Conservation (phyloP, 345 rosid species). For the Linum tenue region DNA sequence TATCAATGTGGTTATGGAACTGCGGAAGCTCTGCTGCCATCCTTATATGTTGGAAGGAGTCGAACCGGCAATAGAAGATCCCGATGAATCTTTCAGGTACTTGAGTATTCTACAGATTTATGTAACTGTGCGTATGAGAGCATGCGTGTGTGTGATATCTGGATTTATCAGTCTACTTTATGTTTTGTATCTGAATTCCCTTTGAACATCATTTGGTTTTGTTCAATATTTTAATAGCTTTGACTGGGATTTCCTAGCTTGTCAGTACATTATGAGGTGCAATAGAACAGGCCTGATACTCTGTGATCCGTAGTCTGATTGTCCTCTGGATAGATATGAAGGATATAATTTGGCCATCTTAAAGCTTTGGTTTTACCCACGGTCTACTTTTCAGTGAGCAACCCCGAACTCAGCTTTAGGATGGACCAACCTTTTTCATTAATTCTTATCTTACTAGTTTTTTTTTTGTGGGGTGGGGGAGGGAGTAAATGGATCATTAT, state of each 20-base stretch:
- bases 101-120: background rate
- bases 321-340: too few relatives aligned
- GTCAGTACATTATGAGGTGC: background rate
- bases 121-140: background rate
- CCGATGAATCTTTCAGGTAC: conserved; percentile 73
- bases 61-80: conserved; percentile 64
- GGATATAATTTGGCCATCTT: too few relatives aligned
- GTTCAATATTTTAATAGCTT: background rate
- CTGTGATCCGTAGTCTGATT: too few relatives aligned
- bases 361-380: too few relatives aligned
- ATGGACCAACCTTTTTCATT: too few relatives aligned
- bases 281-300: background rate
- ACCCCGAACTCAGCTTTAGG: too few relatives aligned
- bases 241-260: background rate
- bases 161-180: background rate
- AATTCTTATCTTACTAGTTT: too few relatives aligned
- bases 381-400: too few relatives aligned
- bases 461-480: too few relatives aligned
- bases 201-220: too few relatives aligned
- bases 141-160: background rate
- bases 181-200: background rate
- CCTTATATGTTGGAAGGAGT: conserved; percentile 95
- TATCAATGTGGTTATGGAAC: conserved; percentile 94
- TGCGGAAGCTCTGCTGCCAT: conserved; percentile 99
- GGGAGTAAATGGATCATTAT: too few relatives aligned